Evolutionary conservation across 805 yeast genomes (phyloP), one percentile per base, ranked within the genome.

Genomic region (Candida suzukii): DNA sequence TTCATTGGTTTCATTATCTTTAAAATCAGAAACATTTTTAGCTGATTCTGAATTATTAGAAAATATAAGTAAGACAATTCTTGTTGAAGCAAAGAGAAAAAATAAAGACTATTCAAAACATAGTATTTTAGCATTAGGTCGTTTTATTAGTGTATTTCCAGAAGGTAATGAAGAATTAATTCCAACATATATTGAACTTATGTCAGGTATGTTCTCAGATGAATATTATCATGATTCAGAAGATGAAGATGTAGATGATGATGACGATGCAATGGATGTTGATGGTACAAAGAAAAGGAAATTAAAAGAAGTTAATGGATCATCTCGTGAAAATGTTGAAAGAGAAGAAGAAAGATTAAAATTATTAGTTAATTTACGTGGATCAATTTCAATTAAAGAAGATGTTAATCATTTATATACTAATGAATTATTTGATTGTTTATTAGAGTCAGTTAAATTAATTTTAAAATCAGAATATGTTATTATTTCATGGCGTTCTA

Each of bases 61-160:
- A 1, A 56, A 50, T 20, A 60, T 83, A 8, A 62, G 62, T 24
- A 66, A 67, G 20, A 64, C 73, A 1, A 73, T 83, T 0, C 42
- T 68, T 3, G 62, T 67, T 1, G 97, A 90, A 55, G 74, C 83
- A 1, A 73, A 73, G 43, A 68, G 95, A 47, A 73, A 76, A 34
- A 87, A 86, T 53, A 73, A 70, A 49, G 71, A 58, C 0, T 88
- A 90, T 58, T 82, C 78, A 39, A 67, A 65, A 38, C 68, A 71
- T 17, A 75, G 83, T 1, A 57, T 85, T 12, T 66, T 71, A 21
- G 57, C 71, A 1, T 64, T 78, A 30, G 83, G 86, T 2, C 61
- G 56, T 16, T 86, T 71, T 48, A 49, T 57, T 13, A 52, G 58
- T 9, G 33, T 47, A 3, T 58, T 48, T 43, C 56, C 57, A 16